Evolutionary conservation across 441 rosid genomes (phyloP).

Genomic region (Viola pubescens): DNA sequence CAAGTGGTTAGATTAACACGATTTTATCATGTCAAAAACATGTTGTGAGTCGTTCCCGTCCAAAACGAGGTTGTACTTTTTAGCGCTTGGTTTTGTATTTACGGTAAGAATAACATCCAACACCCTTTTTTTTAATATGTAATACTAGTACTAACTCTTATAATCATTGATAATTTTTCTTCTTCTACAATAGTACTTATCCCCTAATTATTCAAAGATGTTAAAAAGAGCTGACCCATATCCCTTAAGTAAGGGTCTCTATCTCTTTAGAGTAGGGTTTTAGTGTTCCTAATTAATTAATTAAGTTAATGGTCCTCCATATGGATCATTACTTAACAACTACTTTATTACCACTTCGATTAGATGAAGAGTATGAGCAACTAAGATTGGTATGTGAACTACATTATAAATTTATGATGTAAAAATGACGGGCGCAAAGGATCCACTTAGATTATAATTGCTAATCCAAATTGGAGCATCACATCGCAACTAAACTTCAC

Average conservation of each 20-base stretch:
- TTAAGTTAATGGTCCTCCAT: conserved; percentile 20
- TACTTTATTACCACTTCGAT: conserved; percentile 18
- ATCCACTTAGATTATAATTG: conserved; percentile 25
- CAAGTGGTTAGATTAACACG: too few species aligned
- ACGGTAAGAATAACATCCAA: too few species aligned
- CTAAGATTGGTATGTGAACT: conserved; percentile 11
- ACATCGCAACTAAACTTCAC: conserved; percentile 15
- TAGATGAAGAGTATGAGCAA: conserved; percentile 5
- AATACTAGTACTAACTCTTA: not conserved
- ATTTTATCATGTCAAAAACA: too few species aligned
- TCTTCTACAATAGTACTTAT: too few species aligned
- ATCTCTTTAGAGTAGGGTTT: conserved; percentile 28
- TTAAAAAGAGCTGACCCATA: conserved; percentile 27
- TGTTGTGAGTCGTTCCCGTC: too few species aligned
- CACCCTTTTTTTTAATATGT: not conserved
- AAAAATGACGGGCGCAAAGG: conserved; percentile 28
- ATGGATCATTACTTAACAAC: conserved; percentile 14
- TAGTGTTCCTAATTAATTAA: conserved; percentile 13
- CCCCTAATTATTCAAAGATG: too few species aligned
- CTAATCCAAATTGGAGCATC: conserved; percentile 3
- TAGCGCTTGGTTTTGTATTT: too few species aligned
- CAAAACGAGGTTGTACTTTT: too few species aligned
- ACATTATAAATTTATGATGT: conserved; percentile 16
- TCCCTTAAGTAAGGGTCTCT: conserved; percentile 36
- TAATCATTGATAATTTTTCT: too few species aligned